A percentile compares a stretch with the other conserved stretches of the same genome.
Conservation (phyloP, 2,329 filamentous ascomycete genomes). For the Epicoccum sorghinum region DNA sequence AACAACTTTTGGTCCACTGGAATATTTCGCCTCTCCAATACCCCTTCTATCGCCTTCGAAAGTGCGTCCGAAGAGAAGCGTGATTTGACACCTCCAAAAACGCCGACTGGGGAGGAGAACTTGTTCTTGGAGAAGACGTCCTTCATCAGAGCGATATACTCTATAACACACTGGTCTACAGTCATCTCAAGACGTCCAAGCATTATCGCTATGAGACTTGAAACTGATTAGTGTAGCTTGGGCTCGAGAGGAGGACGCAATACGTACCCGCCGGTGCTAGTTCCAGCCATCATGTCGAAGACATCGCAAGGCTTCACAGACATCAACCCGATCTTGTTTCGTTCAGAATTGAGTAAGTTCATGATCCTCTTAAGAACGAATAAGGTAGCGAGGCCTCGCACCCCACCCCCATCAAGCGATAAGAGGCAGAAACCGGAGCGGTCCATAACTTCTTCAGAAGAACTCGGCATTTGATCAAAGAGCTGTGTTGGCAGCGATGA, state of each 20-base stretch:
- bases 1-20: not conserved
- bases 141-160: constrained; percentile 11
- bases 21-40: not conserved
- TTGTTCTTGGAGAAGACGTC: constrained; percentile 11
- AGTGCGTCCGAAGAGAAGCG: constrained; percentile 17
- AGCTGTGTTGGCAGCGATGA: no score
- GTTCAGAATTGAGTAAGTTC: constrained; percentile 20
- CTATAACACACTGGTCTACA: constrained; percentile 20
- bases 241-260: no score
- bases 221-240: not conserved
- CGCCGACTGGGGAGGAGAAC: not conserved
- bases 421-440: constrained; percentile 24
- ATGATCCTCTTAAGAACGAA: constrained; percentile 31
- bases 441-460: no score
- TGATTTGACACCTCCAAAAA: constrained; percentile 4
- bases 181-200: constrained; percentile 25
- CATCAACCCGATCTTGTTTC: constrained; percentile 2
- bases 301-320: constrained; percentile 23
- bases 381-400: constrained; percentile 33
- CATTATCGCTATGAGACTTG: constrained; percentile 27
- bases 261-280: constrained; percentile 27
- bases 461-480: not conserved
- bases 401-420: constrained; percentile 34
- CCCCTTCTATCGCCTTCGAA: constrained; percentile 1
- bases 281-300: constrained; percentile 32